Base-by-base conservation (phyloP, 2,329 filamentous ascomycete species). In the Thielaviopsis populi region DNA sequence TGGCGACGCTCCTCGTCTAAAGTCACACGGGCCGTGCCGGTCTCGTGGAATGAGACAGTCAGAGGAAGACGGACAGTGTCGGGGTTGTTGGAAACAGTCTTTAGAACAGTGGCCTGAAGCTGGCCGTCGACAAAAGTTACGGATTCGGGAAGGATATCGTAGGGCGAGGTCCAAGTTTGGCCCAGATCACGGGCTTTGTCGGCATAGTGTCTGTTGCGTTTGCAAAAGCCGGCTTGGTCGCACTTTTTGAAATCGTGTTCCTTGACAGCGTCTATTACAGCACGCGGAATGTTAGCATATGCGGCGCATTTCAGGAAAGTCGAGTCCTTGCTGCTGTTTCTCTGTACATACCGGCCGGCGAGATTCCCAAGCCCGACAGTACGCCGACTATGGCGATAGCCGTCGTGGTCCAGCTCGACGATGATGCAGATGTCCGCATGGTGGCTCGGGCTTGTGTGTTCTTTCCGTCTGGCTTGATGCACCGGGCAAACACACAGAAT, bases 181-280 rank as follows among this genome's bases (percentile, higher is more conserved):
- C 83, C 84, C 64, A 83, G 76, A 50, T 83, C 77, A 56, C 82
- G 75, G 67, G 85, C 90, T 68, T 82, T 78, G 75, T 97, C 91
- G 72, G 94, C 94, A 72, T 88, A 91, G 46, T 83, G 88, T 73
- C 94, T 85, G 76, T 97, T 97, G 68, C 94, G 88, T 73, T 91
- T 94, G 77, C 94, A 99, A 78, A 99, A 99, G 70, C 94, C 94
- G 3, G 92, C 94, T 73, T 99, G 92, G 69, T 88, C 78, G 77
- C 94, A 99, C 70, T 88, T 96, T 73, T 97, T 99, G 81, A 97
- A 99, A 74, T 95, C 91, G 70, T 96, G 85, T 72, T 96, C 88
- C 77, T 99, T 99, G 62, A 99, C 94, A 70, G 83, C 80, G 68
- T 83, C 91, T 95, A 69, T 37, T 41, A 30, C 27, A 11, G 22